Base-by-base conservation (phyloP, 2,329 filamentous ascomycete species). In the Dothistroma septosporum region DNA sequence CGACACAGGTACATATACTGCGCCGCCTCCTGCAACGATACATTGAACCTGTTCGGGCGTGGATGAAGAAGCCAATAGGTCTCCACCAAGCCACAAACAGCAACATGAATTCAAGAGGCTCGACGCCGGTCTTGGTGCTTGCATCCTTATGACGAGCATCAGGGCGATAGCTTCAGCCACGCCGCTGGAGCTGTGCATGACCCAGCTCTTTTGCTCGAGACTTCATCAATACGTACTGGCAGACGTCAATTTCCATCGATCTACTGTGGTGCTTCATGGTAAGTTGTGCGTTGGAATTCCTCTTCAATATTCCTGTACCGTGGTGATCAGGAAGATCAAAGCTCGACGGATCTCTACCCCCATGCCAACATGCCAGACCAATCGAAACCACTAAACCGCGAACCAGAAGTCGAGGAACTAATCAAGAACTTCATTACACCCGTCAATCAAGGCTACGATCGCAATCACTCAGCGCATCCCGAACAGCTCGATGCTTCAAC, bases 351-450 rank as follows among this genome's bases (percentile, higher is more conserved):
- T 28, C 37, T 44, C 14, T 3, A 2, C 3, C 4, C 37, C 24
- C 12, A 10, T 2, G n/a, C n/a, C n/a, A 48, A 21, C 47, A 50
- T 50, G 47, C 22, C 47, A 31, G 47, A 50, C 9, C 47, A 50
- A 24, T 11, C 47, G 6, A 50, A 80, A 54, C 80, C 80, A 53
- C 72, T 82, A 49, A 82, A 82, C 63, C 74, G 79, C 55, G 80
- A 82, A 68, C 80, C 80, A 3, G 73, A 76, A 32, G 62, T 79
- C 14, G 68, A 76, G 57, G 72, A 78, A 46, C 71, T 82, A 35
- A 72, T 82, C 24, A 73, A 75, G 32, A 77, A 76, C 53, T 85
- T 84, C 70, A 76, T 86, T 50, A 81, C 80, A 21, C 74, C 72
- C 1, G 41, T 41, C 56, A 68, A 73, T 37, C 76, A 76, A 32